Base-by-base conservation (phyloP, 345 rosid genomes). In the Raphanus sativus region DNA sequence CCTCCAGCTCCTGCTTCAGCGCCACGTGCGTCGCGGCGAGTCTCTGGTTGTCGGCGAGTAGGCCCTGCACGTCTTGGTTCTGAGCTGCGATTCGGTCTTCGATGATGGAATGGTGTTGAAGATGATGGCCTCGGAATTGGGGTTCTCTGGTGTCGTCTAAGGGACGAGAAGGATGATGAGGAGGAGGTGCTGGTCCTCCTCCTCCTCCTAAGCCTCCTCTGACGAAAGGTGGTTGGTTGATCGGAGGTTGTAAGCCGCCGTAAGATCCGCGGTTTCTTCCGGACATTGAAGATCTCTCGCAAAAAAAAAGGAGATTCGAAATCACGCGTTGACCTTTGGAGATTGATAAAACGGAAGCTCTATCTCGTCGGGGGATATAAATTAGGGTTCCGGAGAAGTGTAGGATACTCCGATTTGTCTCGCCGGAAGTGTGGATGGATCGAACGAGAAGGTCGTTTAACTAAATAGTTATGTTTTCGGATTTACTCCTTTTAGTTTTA, bases 21-120 rank as follows among this genome's bases (percentile, higher is more conserved):
- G 99, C 97, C 34, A 95, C 98, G 60, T 91, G 99, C 6, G 97
- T 95, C 0, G 98, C 98, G 54, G 96, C 97, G 1, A 89, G 80
- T 67, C 91, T 75, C 84, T 92, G 97, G 69, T 92, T 92, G 81
- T 95, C 98, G 21, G 87, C 98, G 54, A 95, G 78, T 4, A 95
- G 85, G 11, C 84, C 96, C 78, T 92, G 99, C 72, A 92, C 88
- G n/a, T 89, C 98, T 71, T 95, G 96, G 71, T 88, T 87, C 28
- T 95, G 99, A 56, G 86, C 89, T 4, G 89, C 90, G 21, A 94
- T 86, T 70, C 82, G 87, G 61, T 92, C 97, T 79, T 95, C 94
- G 8, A 95, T 66, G 16, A 92, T 77, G 0, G 87, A 89, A 0
- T 85, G 84, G 70, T 90, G 97, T 13, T 82, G 87, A 70, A 94